Evolutionary conservation across 208 protist genomes (phyloP), one percentile per base, ranked within the genome.

Genomic region (Trypanosoma avium): DNA sequence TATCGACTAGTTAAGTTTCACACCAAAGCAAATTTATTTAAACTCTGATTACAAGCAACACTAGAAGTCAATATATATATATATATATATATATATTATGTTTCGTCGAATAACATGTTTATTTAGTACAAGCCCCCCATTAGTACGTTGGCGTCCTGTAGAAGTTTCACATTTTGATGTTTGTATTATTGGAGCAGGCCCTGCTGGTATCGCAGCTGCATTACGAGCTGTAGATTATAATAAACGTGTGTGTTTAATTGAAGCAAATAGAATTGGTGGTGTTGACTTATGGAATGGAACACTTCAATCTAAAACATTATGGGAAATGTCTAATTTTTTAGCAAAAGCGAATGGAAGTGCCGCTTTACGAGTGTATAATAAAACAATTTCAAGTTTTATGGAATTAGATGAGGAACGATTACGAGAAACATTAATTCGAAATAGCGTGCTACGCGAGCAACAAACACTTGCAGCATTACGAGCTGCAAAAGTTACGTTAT

Each of bases 271-370:
- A 5, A 32, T 94, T 10, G 88, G 88, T 48, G 88, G 88, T 5
- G 57, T 58, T 8, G 88, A 91, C 56, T 50, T 94, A 70, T 94
- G 88, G 85, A 73, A 94, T 52, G 88, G 88, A 27, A 70, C 87
- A 3, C 68, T 94, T 64, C 80, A 86, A 69, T 92, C 88, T 8
- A 91, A 94, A 61, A 82, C 81, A 5, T 75, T 94, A 77, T 94
- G 88, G 85, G 79, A 94, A 70, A 86, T 86, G 67, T 73, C 80
- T 38, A 77, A 65, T 27, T 70, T 84, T 19, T 56, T 82, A 19
- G 38, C 42, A n/a, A 77, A 79, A 43, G 54, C 87, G 54, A 67
- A 71, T 12, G 81, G 83, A 15, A 59, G 52, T 12, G 46, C 55
- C 15, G 79, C 79, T 7, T 9, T 22, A 55, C 83, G 84, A 22